These are phyloP conservation scores for Lotus japonicus DNA, from an alignment of 306 rosid species.

Conservation along the genomic window DNA sequence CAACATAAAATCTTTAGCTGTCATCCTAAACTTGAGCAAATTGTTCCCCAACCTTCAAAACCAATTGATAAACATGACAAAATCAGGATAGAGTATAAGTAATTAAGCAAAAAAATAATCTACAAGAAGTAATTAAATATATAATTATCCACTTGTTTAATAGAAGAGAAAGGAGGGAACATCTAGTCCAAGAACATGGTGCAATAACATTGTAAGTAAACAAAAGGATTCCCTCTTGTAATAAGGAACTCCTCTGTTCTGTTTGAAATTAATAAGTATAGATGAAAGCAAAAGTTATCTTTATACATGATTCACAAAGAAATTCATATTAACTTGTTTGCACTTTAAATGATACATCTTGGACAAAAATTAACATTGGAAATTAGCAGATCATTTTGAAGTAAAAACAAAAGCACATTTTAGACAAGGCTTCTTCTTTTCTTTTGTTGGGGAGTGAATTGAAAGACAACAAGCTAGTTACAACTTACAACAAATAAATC, in stretches of 20 bases:
- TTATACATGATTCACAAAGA: no score
- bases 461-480: no score
- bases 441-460: no score
- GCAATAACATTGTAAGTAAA: no score
- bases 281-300: no score
- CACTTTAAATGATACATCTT: neutral
- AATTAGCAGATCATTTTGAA: neutral
- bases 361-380: neutral
- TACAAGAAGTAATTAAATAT: neutral
- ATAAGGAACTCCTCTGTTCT: no score
- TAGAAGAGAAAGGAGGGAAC: no score
- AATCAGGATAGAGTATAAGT: neutral
- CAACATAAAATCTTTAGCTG: slow-evolving; percentile 2
- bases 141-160: no score
- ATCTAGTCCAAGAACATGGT: no score
- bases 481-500: neutral
- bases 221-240: no score
- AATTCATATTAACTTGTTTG: neutral
- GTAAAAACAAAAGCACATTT: neutral
- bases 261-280: no score
- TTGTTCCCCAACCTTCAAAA: slow-evolving; percentile 27
- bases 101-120: neutral
- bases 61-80: neutral
- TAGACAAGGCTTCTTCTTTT: no score
- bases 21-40: neutral